Evolutionary conservation across 768 basidiomycete species (phyloP), one percentile per base, ranked within the genome.

Genomic region (Dacryopinax primogenitus): DNA sequence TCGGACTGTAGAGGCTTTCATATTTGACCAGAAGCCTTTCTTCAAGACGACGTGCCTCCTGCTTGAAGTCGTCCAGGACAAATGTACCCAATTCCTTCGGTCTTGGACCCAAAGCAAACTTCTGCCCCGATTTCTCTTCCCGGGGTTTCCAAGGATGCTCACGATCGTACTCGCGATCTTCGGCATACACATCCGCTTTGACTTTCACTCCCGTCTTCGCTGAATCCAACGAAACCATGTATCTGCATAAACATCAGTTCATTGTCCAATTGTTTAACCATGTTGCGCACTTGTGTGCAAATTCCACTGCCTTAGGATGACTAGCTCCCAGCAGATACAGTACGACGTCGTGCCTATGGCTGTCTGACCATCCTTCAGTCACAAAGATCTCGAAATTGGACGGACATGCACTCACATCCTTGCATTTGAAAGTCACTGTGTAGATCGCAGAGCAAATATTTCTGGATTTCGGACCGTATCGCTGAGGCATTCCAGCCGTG

Each of bases 141-240:
- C 23, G 11, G 13, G n/a, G 45, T 23, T 47, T 47, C 45, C 45
- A 47, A 23, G 45, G 45, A 47, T 47, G 45, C n/a, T 47, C 11
- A 6, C 45, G 7, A 26, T 47, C 45, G 45, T 47, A 47, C 26
- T 39, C 63, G 0, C 26, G 70, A 63, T 82, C 79, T 0, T 64
- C 65, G 15, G 65, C 65, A n/a, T 77, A 71, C 16, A 76, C 70
- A 0, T 74, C 69, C 0, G 70, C 71, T 4, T 70, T 70, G 37
- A 86, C 76, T 0, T 74, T 75, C 62, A 80, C 76, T 0, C 86
- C 86, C 7, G 82, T 83, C 68, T 88, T 88, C 7, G 80, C 69
- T 0, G 82, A 81, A 68, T 88, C 86, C 1, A 88, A 78, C 12
- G 82, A 76, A 41, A 78, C 79, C 66, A 81, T 75, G 72, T 82